Conservation (phyloP, 371 early-diverging fungal genomes). For the Quaeritorhiza haematococci region DNA sequence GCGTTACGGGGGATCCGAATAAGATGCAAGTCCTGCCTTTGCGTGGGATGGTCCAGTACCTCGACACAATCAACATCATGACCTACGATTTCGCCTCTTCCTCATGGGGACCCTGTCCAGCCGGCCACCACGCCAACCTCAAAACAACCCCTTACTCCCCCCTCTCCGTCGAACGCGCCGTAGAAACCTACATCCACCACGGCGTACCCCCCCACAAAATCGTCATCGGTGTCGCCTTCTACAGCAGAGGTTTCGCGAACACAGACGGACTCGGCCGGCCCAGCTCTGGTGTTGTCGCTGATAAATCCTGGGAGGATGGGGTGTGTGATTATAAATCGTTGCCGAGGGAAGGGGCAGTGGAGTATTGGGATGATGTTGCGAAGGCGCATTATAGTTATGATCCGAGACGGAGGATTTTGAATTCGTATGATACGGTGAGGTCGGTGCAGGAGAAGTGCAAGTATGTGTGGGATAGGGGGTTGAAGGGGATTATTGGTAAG, state of each 20-base stretch:
- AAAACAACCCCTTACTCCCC: slow-evolving; percentile 53
- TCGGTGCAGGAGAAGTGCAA: slow-evolving; percentile 67
- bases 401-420: slow-evolving; percentile 53
- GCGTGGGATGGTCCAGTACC: slow-evolving; percentile 19
- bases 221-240: slow-evolving; percentile 68
- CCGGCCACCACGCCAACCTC: slow-evolving; percentile 84
- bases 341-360: slow-evolving; percentile 59
- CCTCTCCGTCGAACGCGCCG: slow-evolving; percentile 57
- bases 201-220: slow-evolving; percentile 77
- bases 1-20: slow-evolving; percentile 33
- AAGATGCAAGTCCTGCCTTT: slow-evolving; percentile 34
- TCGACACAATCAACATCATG: slow-evolving; percentile 41
- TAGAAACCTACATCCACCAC: slow-evolving; percentile 56
- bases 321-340: slow-evolving; percentile 66
- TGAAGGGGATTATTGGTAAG: slow-evolving; percentile 69
- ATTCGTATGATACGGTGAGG: slow-evolving; percentile 75
- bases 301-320: slow-evolving; percentile 81
- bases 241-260: slow-evolving; percentile 81
- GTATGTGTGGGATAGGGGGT: slow-evolving; percentile 54
- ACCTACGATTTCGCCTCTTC: slow-evolving; percentile 47
- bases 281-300: slow-evolving; percentile 35
- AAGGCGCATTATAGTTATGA: slow-evolving; percentile 76
- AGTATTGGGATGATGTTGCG: slow-evolving; percentile 61
- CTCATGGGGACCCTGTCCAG: slow-evolving; percentile 56
- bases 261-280: slow-evolving; percentile 58